Evolutionary conservation across 176 grass and related monocot species (phyloP).

Genomic region (Dendrocalamus sinicus): DNA sequence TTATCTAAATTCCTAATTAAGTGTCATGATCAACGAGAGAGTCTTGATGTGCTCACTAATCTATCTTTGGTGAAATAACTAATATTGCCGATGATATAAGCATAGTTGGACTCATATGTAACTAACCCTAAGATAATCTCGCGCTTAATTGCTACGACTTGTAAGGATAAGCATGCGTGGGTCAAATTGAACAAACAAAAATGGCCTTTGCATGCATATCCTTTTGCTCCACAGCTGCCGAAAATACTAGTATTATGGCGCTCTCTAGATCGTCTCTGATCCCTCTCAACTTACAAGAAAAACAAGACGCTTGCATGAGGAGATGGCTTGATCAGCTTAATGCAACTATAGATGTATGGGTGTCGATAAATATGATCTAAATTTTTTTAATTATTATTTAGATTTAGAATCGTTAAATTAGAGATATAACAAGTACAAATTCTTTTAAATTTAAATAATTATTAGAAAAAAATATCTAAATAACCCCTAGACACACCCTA

Average conservation of each 20-base stretch:
- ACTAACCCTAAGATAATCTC: constrained; percentile 36
- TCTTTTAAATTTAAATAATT: no score
- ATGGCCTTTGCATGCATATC: constrained; percentile 24
- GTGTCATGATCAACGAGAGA: constrained; percentile 22
- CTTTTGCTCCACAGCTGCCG: neutral
- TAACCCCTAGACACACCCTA: no score
- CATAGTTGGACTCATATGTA: constrained; percentile 32
- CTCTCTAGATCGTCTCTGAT: neutral
- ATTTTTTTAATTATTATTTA: no score
- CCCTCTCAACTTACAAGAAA: neutral
- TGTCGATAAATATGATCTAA: no score
- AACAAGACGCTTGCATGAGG: no score
- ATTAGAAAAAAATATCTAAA: no score
- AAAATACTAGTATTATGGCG: neutral
- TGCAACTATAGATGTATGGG: no score
- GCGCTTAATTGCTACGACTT: neutral
- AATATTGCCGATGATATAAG: constrained; percentile 28
- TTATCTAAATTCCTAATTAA: neutral
- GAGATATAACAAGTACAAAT: no score
- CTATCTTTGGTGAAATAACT: neutral
- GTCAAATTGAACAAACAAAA: constrained; percentile 39
- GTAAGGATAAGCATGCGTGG: constrained; percentile 30
- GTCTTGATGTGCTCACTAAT: constrained; percentile 17
- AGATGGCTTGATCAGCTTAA: no score
- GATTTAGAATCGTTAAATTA: no score